Conservation (phyloP, 2,329 filamentous ascomycete species). For the Fulvia fulva region DNA sequence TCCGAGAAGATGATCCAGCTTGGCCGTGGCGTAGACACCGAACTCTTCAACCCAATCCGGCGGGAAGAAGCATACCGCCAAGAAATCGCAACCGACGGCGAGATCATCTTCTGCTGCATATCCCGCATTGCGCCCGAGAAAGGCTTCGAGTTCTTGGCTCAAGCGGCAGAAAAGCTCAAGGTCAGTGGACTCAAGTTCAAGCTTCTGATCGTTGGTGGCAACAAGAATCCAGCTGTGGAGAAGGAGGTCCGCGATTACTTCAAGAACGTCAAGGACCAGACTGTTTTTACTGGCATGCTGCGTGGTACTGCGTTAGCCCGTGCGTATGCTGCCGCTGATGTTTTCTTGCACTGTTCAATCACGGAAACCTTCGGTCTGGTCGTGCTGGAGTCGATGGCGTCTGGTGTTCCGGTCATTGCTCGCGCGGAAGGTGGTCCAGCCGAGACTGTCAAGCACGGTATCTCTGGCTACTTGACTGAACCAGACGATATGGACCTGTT, state of each 20-base stretch:
- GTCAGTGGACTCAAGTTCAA: constrained; percentile 56
- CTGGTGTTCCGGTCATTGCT: constrained; percentile 64
- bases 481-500: constrained; percentile 59
- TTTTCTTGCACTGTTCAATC: constrained; percentile 69
- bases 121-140: constrained; percentile 67
- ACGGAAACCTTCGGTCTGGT: constrained; percentile 71
- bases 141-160: constrained; percentile 64
- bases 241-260: constrained; percentile 60
- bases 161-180: constrained; percentile 53
- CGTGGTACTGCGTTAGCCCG: constrained; percentile 58
- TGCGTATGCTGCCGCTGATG: constrained; percentile 63
- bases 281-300: constrained; percentile 64
- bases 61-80: constrained; percentile 51
- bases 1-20: constrained; percentile 56
- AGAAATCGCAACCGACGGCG: constrained; percentile 57
- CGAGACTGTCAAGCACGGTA: constrained; percentile 59
- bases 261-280: constrained; percentile 50
- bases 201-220: constrained; percentile 64
- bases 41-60: constrained; percentile 55
- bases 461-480: constrained; percentile 58
- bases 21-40: constrained; percentile 62
- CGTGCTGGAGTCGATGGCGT: constrained; percentile 67
- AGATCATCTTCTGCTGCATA: constrained; percentile 63
- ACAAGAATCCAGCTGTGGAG: constrained; percentile 61
- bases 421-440: constrained; percentile 66